A percentile compares a stretch with the other conserved stretches of the same genome.
phyloP scores from a whole-genome alignment of 1,284 basidiomycete species.

The Malassezia brasiliensis region DNA sequence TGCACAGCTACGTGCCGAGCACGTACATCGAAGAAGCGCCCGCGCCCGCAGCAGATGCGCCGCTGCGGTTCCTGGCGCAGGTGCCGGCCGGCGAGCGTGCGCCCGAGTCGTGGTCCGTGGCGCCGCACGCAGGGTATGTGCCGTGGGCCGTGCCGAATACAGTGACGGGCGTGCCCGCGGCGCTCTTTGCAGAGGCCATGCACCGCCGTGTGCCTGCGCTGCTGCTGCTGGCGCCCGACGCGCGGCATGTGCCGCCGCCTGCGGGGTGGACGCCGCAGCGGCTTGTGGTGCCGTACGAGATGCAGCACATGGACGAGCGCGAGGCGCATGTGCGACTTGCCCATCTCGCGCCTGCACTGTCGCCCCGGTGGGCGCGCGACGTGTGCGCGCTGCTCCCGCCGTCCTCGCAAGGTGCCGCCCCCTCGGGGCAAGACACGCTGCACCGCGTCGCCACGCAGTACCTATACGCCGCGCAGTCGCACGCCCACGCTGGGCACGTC shows the following conservation, averaged over 20 bases:
- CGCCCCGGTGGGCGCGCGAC: neutral
- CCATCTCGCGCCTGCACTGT: neutral
- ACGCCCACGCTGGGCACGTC: neutral
- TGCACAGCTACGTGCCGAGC: slow-evolving; percentile 5
- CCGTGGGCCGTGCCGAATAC: slow-evolving; percentile 15
- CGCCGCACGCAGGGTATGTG: too few species aligned
- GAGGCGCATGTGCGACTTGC: neutral
- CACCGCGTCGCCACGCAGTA: neutral
- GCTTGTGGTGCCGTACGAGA: neutral
- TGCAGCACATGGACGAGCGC: neutral
- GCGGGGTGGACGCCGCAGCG: neutral
- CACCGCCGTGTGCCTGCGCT: neutral
- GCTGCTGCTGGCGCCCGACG: neutral
- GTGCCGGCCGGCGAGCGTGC: neutral
- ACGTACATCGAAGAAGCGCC: neutral
- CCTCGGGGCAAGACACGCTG: neutral
- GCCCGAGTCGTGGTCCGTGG: neutral
- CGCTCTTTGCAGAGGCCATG: neutral
- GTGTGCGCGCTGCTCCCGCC: neutral
- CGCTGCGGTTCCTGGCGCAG: slow-evolving; percentile 2
- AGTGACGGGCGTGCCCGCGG: slow-evolving; percentile 5
- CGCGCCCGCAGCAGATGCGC: neutral
- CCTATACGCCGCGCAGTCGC: neutral
- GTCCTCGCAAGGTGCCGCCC: neutral
- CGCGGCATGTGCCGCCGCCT: neutral